Evolutionary conservation across 164 flowering plant genomes (phyloP), one percentile per base, ranked within the genome.

Genomic region (Magnolia officinalis): DNA sequence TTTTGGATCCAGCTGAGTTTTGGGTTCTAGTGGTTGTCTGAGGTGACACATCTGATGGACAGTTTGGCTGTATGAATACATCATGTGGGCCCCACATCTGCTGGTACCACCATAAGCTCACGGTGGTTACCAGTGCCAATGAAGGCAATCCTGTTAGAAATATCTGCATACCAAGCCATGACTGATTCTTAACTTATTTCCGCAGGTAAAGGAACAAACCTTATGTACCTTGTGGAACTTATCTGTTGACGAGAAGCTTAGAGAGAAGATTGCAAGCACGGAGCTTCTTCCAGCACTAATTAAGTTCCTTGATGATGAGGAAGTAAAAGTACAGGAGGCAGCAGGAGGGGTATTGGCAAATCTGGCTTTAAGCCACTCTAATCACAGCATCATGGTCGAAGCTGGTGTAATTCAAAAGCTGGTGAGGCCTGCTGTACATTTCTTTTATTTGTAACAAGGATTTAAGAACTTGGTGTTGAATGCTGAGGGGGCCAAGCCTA

Each of bases 151-250:
- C 45, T 37, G 45, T 37, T 37, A 23, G 52, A 67, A 72, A 70
- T 65, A 19, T 78, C 31, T 52, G 21, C 29, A 8, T 70, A 50
- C 65, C 16, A 69, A 73, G 21, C 50, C 31, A 77, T 49, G 68
- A 55, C 64, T 55, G 50, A 9, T 78, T 8, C 21, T 81, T 50
- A 63, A 76, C 66, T 70, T 51, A 18, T 74, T 72, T 76, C 58
- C 83, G 75, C 91, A 95, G 98, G 95, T 90, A 50, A 92, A 86
- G 87, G 97, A 89, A 86, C 97, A 95, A 78, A 75, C 89, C 73
- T 3, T 95, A 19, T 88, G 90, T 84, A 76, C 88, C 58, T 78
- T 95, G 86, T 91, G 93, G 94, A 95, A 93, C 82, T 84, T 95
- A 76, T 90, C 98, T 63, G 93, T 91, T 24, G 94, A 90, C 78